Conservation (phyloP, 2,329 filamentous ascomycete species). For the Westerdykella sp. region DNA sequence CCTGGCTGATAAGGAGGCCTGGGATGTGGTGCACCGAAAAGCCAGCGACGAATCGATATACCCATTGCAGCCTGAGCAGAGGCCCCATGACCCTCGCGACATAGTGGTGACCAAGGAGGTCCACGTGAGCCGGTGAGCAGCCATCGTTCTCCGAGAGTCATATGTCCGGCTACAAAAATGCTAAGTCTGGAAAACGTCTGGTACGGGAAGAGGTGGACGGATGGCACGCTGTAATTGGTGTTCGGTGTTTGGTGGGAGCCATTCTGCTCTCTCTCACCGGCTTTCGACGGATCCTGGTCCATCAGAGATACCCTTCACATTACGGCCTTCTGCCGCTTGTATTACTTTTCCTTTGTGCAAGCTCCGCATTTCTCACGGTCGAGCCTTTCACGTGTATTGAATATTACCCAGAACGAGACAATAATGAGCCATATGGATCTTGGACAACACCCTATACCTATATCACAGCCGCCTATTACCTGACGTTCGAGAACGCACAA, state of each 20-base stretch:
- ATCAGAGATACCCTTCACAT: neutral
- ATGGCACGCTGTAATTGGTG: neutral
- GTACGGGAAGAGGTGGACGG: neutral
- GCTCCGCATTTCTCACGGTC: neutral
- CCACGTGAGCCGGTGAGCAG: slow-evolving; percentile 4
- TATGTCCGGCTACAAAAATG: neutral
- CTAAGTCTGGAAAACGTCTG: neutral
- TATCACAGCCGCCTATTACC: neutral
- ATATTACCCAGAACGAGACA: neutral
- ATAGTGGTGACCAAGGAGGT: slow-evolving; percentile 20
- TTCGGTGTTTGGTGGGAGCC: neutral
- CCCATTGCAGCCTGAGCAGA: slow-evolving; percentile 7
- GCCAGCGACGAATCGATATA: slow-evolving; percentile 15
- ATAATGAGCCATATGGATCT: neutral
- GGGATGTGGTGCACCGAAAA: slow-evolving; percentile 14
- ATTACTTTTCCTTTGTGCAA: neutral
- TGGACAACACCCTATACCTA: neutral
- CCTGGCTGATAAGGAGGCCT: slow-evolving; percentile 13
- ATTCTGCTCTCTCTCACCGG: neutral
- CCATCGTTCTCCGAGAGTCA: neutral
- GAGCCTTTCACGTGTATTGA: neutral
- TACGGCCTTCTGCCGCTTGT: neutral
- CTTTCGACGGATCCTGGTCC: neutral
- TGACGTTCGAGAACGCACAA: neutral
- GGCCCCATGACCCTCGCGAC: slow-evolving; percentile 7